These are phyloP conservation scores for Candida sp. DNA, from an alignment of 1,139 yeast genomes.

Conservation along the genomic window DNA sequence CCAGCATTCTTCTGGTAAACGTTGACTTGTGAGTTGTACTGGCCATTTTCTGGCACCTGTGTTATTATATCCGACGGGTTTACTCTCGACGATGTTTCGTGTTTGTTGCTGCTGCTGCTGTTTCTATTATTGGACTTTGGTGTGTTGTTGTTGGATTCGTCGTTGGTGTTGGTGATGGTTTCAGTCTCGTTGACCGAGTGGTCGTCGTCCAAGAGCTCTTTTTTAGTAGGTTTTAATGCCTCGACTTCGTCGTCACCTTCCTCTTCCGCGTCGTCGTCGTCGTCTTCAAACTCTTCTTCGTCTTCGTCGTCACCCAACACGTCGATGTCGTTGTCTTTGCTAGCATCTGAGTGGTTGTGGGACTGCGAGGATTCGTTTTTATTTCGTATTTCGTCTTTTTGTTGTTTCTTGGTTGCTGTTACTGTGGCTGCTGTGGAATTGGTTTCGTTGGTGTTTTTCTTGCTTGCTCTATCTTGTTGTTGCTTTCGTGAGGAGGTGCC, in stretches of 20 bases:
- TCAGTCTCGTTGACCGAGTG: constrained; percentile 48
- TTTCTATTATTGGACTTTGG: constrained; percentile 9
- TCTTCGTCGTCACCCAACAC: background rate
- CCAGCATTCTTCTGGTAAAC: constrained; percentile 24
- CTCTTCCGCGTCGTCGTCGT: background rate
- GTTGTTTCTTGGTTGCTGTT: background rate
- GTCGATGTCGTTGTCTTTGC: constrained; percentile 3
- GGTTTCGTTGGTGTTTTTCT: constrained; percentile 2
- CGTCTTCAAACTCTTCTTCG: background rate
- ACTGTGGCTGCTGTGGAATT: background rate
- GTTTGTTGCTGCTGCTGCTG: background rate
- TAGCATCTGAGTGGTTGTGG: constrained; percentile 4
- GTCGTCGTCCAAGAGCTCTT: constrained; percentile 42
- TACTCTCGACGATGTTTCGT: background rate
- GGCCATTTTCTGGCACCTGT: constrained; percentile 14
- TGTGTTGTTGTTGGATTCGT: constrained; percentile 22
- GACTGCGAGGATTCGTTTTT: constrained; percentile 2
- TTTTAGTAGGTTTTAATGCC: constrained; percentile 20
- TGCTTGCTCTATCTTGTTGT: constrained; percentile 2
- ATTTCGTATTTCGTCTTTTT: background rate
- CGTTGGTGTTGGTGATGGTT: constrained; percentile 48
- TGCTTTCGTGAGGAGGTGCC: background rate
- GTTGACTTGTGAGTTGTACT: constrained; percentile 13
- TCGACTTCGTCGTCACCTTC: background rate
- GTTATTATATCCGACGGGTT: constrained; percentile 12